Evolutionary conservation across 2,329 filamentous ascomycete genomes (phyloP), one percentile per base, ranked within the genome.

Genomic region (Beauveria sp.): DNA sequence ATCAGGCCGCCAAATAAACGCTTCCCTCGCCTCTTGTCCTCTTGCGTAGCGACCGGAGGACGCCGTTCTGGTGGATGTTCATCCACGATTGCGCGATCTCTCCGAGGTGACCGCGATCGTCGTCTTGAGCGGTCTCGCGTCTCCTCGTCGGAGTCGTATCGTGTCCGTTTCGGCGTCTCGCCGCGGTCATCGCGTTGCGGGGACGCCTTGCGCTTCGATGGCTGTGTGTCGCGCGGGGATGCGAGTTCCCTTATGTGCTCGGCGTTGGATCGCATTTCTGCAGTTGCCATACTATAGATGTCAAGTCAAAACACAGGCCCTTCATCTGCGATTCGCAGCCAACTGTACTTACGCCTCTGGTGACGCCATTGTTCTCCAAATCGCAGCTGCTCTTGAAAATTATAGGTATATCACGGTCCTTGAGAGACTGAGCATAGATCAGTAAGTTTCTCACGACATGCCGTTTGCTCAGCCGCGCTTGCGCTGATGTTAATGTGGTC

Each of bases 11-110:
- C 92, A 70, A 97, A 97, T 63, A 97, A 80, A 58, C 93, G 84
- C 73, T 90, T 88, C 24, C 90, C 90, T 43, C 93, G 88, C 71
- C 90, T 91, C 73, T 87, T 91, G 71, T 97, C 93, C 68, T 96
- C 89, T 61, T 86, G 72, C 7, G 67, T 69, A 44, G 69, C 70
- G 8, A 65, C 34, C 16, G 50, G 34, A 4, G 48, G 41, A 2
- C 51, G 61, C 16, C 56, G 20, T 20, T 53, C 56, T 5, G 48
- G 24, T 2, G 4, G 18, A 24, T 44, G 30, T 14, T 47, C 52
- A 10, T 55, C 59, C 5, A 14, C 2, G 3, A 20, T 47, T 51
- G 16, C 14, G 46, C 28, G 41, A 20, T 41, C 12, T 18, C 18
- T 41, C 43, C 22, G 51, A 4, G 43, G 58, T 8, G 26, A 51